phyloP scores from a whole-genome alignment of 306 rosid genomes.

The Cyclanthera cordifolia region DNA sequence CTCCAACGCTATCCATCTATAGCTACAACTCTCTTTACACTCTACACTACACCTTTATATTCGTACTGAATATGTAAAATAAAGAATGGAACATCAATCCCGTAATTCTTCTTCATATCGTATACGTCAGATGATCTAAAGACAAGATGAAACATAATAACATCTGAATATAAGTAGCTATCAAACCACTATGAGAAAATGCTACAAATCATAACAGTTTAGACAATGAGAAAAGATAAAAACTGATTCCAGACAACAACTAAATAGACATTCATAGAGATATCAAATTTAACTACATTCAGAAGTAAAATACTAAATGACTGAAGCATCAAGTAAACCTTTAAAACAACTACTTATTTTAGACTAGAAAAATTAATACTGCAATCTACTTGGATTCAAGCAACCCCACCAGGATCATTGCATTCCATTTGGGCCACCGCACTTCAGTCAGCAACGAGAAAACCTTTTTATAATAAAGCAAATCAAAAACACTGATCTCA shows the following conservation, averaged over 20 bases:
- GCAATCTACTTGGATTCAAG: slow-evolving; percentile 89
- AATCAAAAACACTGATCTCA: slow-evolving; percentile 22
- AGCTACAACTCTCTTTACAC: slow-evolving; percentile 49
- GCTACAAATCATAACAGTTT: slow-evolving; percentile 47
- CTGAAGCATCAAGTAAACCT: slow-evolving; percentile 52
- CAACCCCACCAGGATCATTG: slow-evolving; percentile 78
- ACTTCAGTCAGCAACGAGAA: slow-evolving; percentile 28
- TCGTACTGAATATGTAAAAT: slow-evolving; percentile 39
- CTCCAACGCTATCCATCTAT: slow-evolving; percentile 86
- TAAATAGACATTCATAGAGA: slow-evolving; percentile 44
- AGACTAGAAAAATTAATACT: slow-evolving; percentile 69
- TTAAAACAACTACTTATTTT: slow-evolving; percentile 75
- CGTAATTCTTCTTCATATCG: slow-evolving; percentile 25
- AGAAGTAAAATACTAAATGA: slow-evolving; percentile 43
- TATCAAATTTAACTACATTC: slow-evolving; percentile 64
- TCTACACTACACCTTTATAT: slow-evolving; percentile 46
- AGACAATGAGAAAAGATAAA: slow-evolving; percentile 41
- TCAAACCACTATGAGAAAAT: slow-evolving; percentile 39
- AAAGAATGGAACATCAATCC: slow-evolving; percentile 28
- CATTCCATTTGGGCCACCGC: slow-evolving; percentile 34
- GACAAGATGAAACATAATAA: slow-evolving; percentile 18
- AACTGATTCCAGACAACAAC: slow-evolving; percentile 41
- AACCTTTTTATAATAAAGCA: neutral
- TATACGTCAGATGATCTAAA: slow-evolving; percentile 18
- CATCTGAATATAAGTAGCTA: slow-evolving; percentile 24